Conservation (phyloP, 106 monocot species). For the Chionographis japonica region DNA sequence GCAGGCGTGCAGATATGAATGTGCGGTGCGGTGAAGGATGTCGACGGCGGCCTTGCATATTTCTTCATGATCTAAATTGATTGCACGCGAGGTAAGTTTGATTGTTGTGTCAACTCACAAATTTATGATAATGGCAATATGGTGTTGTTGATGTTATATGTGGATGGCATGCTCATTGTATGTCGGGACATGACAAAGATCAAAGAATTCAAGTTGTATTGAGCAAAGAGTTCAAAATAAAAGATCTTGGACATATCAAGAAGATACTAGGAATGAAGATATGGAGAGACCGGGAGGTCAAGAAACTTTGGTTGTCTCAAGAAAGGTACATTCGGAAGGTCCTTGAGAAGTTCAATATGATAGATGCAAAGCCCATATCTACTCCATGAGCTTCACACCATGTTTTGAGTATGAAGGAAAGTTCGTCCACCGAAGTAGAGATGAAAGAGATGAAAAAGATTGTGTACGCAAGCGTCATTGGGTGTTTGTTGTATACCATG, state of each 20-base stretch:
- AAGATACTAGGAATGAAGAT: background rate
- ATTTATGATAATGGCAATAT: too few species aligned
- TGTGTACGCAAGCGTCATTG: background rate
- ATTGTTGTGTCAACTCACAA: too few species aligned
- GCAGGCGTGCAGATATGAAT: too few species aligned
- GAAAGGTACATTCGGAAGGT: background rate
- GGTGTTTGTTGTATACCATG: background rate
- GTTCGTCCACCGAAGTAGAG: slow-evolving; percentile 1
- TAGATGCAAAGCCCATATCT: background rate
- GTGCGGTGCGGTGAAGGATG: too few species aligned
- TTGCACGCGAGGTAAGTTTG: too few species aligned
- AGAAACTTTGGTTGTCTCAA: background rate
- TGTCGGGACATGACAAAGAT: background rate
- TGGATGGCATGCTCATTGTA: too few species aligned
- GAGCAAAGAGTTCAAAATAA: background rate
- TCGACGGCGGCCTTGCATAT: too few species aligned
- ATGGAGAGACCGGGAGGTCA: background rate
- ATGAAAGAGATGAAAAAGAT: background rate
- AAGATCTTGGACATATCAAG: too few species aligned
- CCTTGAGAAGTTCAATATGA: background rate
- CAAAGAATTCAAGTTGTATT: background rate
- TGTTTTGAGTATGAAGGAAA: background rate
- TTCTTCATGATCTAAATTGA: too few species aligned
- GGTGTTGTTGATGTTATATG: too few species aligned
- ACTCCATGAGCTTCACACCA: background rate